A percentile compares a stretch with the other conserved stretches of the same genome.
These are phyloP conservation scores for Parachaetomium inaequale DNA, from an alignment of 495 filamentous ascomycete genomes.

Conservation along the genomic window DNA sequence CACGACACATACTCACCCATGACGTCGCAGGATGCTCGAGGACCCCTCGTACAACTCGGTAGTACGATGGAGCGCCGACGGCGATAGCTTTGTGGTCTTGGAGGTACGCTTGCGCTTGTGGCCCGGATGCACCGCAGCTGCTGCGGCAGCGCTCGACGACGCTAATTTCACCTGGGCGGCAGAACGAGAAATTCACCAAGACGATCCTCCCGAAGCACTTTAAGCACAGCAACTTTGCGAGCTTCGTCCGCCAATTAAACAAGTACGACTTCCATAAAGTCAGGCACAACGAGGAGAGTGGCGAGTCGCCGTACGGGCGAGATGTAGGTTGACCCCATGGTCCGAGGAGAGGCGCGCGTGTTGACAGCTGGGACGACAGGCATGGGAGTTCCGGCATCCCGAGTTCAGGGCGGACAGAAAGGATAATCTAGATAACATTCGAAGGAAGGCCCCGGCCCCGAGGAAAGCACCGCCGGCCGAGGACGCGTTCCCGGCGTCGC, in stretches of 20 bases:
- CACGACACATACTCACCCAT: conserved; percentile 27
- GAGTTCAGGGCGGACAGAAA: conserved; percentile 95
- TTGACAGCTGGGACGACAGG: conserved; percentile 48
- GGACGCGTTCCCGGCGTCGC: conserved; percentile 66
- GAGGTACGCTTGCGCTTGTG: conserved; percentile 61
- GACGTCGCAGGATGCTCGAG: conserved; percentile 79
- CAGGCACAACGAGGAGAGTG: conserved; percentile 90
- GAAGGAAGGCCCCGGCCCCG: conserved; percentile 90
- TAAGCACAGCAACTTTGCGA: conserved; percentile 99
- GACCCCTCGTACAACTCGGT: conserved; percentile 89
- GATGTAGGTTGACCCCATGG: conserved; percentile 59
- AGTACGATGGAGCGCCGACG: conserved; percentile 91
- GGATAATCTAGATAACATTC: conserved; percentile 94
- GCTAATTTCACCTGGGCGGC: not conserved
- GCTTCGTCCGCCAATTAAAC: conserved; percentile 97
- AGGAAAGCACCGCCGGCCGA: conserved; percentile 67
- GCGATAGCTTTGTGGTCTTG: conserved; percentile 94
- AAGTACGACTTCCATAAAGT: conserved; percentile 99
- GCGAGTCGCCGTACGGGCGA: conserved; percentile 83
- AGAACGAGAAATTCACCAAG: conserved; percentile 99
- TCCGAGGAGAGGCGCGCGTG: conserved; percentile 8
- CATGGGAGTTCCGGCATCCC: conserved; percentile 98
- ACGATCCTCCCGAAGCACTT: conserved; percentile 96
- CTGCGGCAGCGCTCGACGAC: not conserved
- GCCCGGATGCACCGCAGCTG: not conserved